Base-by-base conservation (phyloP, 176 grass and related monocot species). In the Oropetium thomaeum region DNA sequence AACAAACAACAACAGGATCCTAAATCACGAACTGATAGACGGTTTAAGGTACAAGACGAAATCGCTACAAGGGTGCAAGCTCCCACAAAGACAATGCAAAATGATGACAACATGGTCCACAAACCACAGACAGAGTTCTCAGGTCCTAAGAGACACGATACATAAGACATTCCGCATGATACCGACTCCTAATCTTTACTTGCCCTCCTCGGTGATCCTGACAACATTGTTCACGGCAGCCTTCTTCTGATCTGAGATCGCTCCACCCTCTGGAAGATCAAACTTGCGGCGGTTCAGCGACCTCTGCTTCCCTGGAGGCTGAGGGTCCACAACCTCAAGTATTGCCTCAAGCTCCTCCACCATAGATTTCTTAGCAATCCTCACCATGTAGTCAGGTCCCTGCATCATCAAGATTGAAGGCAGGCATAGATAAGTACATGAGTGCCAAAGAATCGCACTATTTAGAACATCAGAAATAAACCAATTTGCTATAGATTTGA, bases 331-430 rank as follows among this genome's bases (percentile, higher is more conserved):
- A 22, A 86, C 75, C 26, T 99, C 96, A 33, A 95, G 78, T 80
- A 99, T 95, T 4, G 79, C 82, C 69, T 99, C 92, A 1, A 95
- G 91, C 67, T 99, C 96, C 9, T 90, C 82, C 1, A 98, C 54
- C 91, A 98, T 98, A 48, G 91, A 90, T 60, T 84, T 98, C 84
- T 89, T 98, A 1, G 86, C 75, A 1, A 76, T 75, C 49, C 95
- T 73, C 23, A 98, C 95, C 95, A 98, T 94, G 48, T 87, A 92
- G 79, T 97, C 95, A 20, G 91, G 95, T 69, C 89, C 91, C 94
- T 93, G 47, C 42, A 44, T 44, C 42, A 44, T 10, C 13, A 44
- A 44, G 43, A 31, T 54, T 54, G 8, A 4, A 69, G 28, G 12
- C 43, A 77, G 47, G 41, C 32, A 66, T 27, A 19, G 58, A 74